Percentiles rank a stretch among this genome's conserved stretches.
Conservation (phyloP, 306 rosid genomes). For the Fragaria iinumae region DNA sequence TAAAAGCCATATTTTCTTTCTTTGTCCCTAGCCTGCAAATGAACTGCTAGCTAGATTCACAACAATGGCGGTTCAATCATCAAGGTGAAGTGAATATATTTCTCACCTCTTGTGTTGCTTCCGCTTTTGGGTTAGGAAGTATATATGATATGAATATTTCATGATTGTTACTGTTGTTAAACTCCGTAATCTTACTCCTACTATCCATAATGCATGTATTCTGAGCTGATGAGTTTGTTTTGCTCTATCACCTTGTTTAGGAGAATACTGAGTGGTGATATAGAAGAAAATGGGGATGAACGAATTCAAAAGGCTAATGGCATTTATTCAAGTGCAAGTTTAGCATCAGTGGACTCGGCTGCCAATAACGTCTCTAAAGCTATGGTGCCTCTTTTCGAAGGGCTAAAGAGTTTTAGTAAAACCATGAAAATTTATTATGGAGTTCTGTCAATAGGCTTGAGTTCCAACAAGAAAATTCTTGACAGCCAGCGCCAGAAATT, state of each 20-base stretch:
- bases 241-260: neutral
- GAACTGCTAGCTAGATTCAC: neutral
- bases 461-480: neutral
- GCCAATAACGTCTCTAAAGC: neutral
- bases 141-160: too few species aligned
- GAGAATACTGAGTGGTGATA: neutral
- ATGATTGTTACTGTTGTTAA: too few species aligned
- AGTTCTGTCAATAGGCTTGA: neutral
- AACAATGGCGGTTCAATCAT: neutral
- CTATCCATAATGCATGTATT: neutral
- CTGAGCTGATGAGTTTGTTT: neutral
- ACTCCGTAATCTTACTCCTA: too few species aligned
- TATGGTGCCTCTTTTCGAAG: neutral
- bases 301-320: neutral
- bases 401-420: neutral
- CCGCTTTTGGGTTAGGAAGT: neutral
- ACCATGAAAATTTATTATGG: neutral
- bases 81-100: neutral
- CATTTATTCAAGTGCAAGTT: neutral
- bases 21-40: neutral
- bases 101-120: neutral
- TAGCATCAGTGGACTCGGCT: neutral
- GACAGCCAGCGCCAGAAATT: too few species aligned
- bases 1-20: neutral
- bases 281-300: slow-evolving; percentile 1